Percentiles rank a stretch among this genome's conserved stretches.
Evolutionary conservation across 495 filamentous ascomycete species (phyloP).

Genomic region (Hypomontagnella submonticulosa): DNA sequence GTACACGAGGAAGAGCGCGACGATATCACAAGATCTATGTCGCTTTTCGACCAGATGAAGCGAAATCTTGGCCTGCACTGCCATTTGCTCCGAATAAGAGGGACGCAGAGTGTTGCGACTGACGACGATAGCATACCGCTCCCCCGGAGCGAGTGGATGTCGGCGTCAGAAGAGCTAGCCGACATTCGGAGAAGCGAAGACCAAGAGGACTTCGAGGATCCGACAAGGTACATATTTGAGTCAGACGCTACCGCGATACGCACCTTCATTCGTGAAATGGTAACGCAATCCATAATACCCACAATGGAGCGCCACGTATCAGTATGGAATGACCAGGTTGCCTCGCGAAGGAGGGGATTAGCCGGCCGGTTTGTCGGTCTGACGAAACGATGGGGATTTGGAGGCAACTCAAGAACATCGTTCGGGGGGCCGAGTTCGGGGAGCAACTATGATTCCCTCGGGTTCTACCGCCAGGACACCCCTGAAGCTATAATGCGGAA

Average conservation of each 20-base stretch:
- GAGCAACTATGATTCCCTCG: constrained; percentile 83
- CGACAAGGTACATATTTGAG: constrained; percentile 84
- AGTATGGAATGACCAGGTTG: constrained; percentile 96
- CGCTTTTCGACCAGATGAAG: constrained; percentile 97
- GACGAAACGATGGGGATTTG: constrained; percentile 88
- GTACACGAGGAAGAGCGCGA: constrained; percentile 97
- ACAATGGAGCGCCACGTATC: constrained; percentile 93
- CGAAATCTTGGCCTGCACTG: constrained; percentile 95
- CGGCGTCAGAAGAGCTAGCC: constrained; percentile 83
- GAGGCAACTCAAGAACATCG: constrained; percentile 61
- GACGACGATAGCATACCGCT: constrained; percentile 91
- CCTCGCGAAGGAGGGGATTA: constrained; percentile 86
- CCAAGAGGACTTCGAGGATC: constrained; percentile 73
- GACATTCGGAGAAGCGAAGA: constrained; percentile 70
- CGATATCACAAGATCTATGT: constrained; percentile 87
- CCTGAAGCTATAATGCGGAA: constrained; percentile 93
- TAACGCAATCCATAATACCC: constrained; percentile 89
- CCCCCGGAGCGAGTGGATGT: constrained; percentile 86
- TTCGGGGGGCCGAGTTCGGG: constrained; percentile 52
- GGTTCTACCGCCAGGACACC: constrained; percentile 84
- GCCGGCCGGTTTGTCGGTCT: constrained; percentile 91
- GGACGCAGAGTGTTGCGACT: constrained; percentile 83
- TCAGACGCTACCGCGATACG: constrained; percentile 88
- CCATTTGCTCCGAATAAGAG: constrained; percentile 86
- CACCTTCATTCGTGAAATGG: constrained; percentile 90